Conservation (phyloP, 345 rosid species). For the Triadica sebifera region DNA sequence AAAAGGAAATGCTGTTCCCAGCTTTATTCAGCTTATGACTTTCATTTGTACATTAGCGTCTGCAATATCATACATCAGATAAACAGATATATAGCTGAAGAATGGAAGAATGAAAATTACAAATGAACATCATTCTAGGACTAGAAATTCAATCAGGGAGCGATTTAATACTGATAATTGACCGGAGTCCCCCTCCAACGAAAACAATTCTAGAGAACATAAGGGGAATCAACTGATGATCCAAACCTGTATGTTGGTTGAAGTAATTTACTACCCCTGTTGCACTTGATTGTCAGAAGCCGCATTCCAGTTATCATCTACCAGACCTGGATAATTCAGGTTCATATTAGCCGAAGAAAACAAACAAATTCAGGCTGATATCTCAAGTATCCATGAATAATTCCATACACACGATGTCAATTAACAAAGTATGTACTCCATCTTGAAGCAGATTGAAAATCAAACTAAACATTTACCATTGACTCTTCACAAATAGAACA, state of each 20-base stretch:
- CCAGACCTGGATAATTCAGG: slow-evolving; percentile 95
- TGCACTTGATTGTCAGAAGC: slow-evolving; percentile 63
- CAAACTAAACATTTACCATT: too few relatives aligned
- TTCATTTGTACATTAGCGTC: not conserved
- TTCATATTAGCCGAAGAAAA: too few relatives aligned
- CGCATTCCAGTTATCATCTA: slow-evolving; percentile 96
- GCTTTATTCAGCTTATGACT: too few relatives aligned
- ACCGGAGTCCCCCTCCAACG: slow-evolving; percentile 86
- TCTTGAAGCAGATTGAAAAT: too few relatives aligned
- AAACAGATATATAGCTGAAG: not conserved
- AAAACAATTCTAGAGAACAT: slow-evolving; percentile 72
- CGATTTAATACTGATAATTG: slow-evolving; percentile 71
- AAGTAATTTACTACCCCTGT: slow-evolving; percentile 69
- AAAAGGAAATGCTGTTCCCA: too few relatives aligned
- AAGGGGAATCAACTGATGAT: slow-evolving; percentile 56
- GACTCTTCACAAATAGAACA: too few relatives aligned
- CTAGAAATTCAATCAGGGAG: slow-evolving; percentile 38
- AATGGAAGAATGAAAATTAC: not conserved
- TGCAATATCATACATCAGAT: not conserved
- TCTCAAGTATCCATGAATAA: not conserved
- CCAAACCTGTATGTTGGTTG: slow-evolving; percentile 91
- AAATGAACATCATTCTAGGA: too few relatives aligned
- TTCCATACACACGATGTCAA: not conserved
- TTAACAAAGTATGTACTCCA: not conserved
- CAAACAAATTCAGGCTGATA: not conserved